These are phyloP conservation scores for Neofusicoccum laricinum DNA, from an alignment of 2,329 filamentous ascomycete genomes.

Conservation along the genomic window DNA sequence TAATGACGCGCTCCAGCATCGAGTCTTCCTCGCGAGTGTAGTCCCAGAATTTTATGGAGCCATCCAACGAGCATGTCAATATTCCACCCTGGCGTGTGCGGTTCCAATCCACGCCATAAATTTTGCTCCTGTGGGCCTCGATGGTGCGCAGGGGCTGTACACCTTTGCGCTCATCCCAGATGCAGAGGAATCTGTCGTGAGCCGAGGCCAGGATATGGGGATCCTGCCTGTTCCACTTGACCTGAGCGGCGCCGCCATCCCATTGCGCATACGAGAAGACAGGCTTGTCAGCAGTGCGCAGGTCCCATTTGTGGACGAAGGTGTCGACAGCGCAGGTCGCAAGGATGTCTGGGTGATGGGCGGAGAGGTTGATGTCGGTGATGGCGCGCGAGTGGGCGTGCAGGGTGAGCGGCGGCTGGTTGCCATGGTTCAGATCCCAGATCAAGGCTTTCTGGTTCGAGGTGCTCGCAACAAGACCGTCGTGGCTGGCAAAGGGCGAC, in stretches of 20 bases:
- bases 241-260: slow-evolving; percentile 89
- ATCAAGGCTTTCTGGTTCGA: slow-evolving; percentile 92
- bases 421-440: slow-evolving; percentile 72
- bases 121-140: slow-evolving; percentile 85
- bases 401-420: slow-evolving; percentile 52
- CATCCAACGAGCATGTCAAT: slow-evolving; percentile 86
- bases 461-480: slow-evolving; percentile 92
- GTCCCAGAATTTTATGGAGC: slow-evolving; percentile 93
- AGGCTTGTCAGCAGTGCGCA: slow-evolving; percentile 70
- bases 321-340: slow-evolving; percentile 92
- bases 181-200: slow-evolving; percentile 80
- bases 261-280: slow-evolving; percentile 57
- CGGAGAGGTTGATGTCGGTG: slow-evolving; percentile 94
- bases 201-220: slow-evolving; percentile 85
- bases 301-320: slow-evolving; percentile 89
- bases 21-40: slow-evolving; percentile 59
- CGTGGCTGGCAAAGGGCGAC: slow-evolving; percentile 85
- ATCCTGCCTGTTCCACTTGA: slow-evolving; percentile 90
- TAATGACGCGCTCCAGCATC: slow-evolving; percentile 63
- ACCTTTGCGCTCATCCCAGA: slow-evolving; percentile 85
- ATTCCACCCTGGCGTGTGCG: slow-evolving; percentile 68
- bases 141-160: slow-evolving; percentile 79
- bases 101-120: slow-evolving; percentile 95
- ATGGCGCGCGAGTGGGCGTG: slow-evolving; percentile 85
- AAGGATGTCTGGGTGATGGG: slow-evolving; percentile 83